Evolutionary conservation across 2,329 filamentous ascomycete species (phyloP).

Genomic region (Arthrobotrys pseudoclavata): DNA sequence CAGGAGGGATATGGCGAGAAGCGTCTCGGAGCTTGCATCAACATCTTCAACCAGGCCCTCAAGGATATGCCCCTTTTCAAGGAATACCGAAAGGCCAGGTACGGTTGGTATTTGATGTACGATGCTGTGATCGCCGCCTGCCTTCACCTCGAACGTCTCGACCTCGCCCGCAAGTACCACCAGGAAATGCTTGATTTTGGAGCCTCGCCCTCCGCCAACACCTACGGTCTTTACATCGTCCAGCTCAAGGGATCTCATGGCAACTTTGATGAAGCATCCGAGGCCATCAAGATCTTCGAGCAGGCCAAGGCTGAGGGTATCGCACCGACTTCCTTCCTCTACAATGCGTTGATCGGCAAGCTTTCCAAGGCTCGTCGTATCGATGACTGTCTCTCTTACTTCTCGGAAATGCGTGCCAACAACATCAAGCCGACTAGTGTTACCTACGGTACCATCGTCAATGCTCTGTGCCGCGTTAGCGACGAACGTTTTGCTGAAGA

Average conservation of each 20-base stretch:
- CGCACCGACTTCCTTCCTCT: conserved; percentile 94
- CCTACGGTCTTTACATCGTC: conserved; percentile 98
- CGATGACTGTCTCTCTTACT: conserved; percentile 97
- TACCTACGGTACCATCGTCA: conserved; percentile 98
- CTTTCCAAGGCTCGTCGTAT: conserved; percentile 97
- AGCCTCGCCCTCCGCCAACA: conserved; percentile 93
- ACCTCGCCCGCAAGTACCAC: conserved; percentile 86
- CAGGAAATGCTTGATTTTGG: conserved; percentile 92
- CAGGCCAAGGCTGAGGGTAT: conserved; percentile 93
- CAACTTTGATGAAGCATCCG: conserved; percentile 96
- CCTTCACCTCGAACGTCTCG: conserved; percentile 83
- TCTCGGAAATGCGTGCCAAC: conserved; percentile 93
- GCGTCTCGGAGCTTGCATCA: conserved; percentile 55
- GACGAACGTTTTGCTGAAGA: conserved; percentile 98
- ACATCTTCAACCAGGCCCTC: conserved; percentile 86
- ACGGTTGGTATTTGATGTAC: conserved; percentile 92
- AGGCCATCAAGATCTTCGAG: conserved; percentile 97
- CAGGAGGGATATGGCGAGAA: conserved; percentile 59
- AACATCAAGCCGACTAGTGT: conserved; percentile 96
- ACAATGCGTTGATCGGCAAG: conserved; percentile 98
- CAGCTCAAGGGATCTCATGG: conserved; percentile 96
- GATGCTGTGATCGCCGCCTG: conserved; percentile 97
- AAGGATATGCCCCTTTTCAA: conserved; percentile 86
- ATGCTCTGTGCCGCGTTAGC: conserved; percentile 94
- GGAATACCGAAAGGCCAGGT: conserved; percentile 88